phyloP scores from a whole-genome alignment of 73 alveolate species.

The Paramecium primaurelia region DNA sequence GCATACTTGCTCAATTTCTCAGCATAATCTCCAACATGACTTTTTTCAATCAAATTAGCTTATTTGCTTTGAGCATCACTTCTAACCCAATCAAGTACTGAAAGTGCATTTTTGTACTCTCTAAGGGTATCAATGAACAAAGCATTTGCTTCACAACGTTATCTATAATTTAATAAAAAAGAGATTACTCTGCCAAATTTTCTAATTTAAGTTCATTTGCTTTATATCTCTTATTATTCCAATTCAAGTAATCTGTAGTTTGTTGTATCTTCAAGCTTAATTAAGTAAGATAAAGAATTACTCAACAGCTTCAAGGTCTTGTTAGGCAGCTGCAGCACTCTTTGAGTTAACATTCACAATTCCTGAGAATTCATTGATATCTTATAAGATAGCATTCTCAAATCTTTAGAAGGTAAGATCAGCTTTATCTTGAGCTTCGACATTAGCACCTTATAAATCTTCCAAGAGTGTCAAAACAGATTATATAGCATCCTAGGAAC shows the following conservation, averaged over 20 bases:
- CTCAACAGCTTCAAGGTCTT: slow-evolving; percentile 25
- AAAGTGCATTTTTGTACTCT: slow-evolving; percentile 44
- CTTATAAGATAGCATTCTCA: neutral
- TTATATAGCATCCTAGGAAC: slow-evolving; percentile 32
- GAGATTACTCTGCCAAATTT: slow-evolving; percentile 10
- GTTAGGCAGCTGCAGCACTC: slow-evolving; percentile 19
- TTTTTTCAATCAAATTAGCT: neutral
- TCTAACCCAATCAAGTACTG: slow-evolving; percentile 42
- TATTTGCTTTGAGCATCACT: slow-evolving; percentile 36
- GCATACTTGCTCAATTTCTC: slow-evolving; percentile 36
- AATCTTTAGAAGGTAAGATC: slow-evolving; percentile 12
- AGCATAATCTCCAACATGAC: slow-evolving; percentile 33
- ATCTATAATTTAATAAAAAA: neutral
- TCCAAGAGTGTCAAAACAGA: neutral
- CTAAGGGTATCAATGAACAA: slow-evolving; percentile 37
- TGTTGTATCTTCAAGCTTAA: neutral
- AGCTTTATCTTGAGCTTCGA: slow-evolving; percentile 16
- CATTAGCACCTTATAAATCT: slow-evolving; percentile 41
- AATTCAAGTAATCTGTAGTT: slow-evolving; percentile 48
- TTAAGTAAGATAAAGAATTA: neutral
- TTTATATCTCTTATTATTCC: slow-evolving; percentile 46
- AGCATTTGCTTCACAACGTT: slow-evolving; percentile 48
- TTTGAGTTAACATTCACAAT: slow-evolving; percentile 24
- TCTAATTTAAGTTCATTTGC: slow-evolving; percentile 30
- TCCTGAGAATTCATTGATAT: slow-evolving; percentile 39